Evolutionary conservation across 495 filamentous ascomycete species (phyloP).

Genomic region (Massariosphaeria phaeospora): DNA sequence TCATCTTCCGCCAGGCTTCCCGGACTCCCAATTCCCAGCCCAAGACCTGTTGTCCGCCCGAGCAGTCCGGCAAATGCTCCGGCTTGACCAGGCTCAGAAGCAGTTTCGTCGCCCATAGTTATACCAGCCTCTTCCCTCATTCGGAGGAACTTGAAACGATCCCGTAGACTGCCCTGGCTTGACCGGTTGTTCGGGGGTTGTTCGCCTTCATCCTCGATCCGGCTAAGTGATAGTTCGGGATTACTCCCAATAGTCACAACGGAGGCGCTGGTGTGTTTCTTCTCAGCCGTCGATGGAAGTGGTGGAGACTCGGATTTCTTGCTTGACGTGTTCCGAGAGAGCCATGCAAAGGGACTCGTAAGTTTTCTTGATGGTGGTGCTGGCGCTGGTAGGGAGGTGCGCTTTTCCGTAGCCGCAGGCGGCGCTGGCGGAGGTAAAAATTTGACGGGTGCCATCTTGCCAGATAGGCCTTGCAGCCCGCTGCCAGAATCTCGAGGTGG

Average conservation of each 20-base stretch:
- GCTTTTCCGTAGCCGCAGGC: slow-evolving; percentile 22
- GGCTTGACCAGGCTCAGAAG: slow-evolving; percentile 37
- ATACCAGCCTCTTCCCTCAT: slow-evolving; percentile 73
- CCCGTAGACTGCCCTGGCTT: slow-evolving; percentile 69
- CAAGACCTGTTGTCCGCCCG: slow-evolving; percentile 47
- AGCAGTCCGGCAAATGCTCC: slow-evolving; percentile 44
- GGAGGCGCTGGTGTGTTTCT: slow-evolving; percentile 70
- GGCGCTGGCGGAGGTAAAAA: slow-evolving; percentile 30
- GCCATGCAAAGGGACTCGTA: slow-evolving; percentile 77
- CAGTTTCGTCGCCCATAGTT: slow-evolving; percentile 47
- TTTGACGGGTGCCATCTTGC: slow-evolving; percentile 28
- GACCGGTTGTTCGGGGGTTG: slow-evolving; percentile 44
- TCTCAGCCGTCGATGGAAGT: slow-evolving; percentile 45
- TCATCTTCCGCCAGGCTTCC: slow-evolving; percentile 51
- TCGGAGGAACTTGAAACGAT: slow-evolving; percentile 78
- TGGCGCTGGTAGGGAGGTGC: slow-evolving; percentile 17
- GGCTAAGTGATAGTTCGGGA: slow-evolving; percentile 64
- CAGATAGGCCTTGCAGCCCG: slow-evolving; percentile 28
- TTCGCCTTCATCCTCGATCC: slow-evolving; percentile 63
- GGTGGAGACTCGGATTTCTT: slow-evolving; percentile 58
- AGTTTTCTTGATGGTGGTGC: slow-evolving; percentile 57
- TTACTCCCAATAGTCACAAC: slow-evolving; percentile 69
- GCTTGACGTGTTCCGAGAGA: slow-evolving; percentile 64
- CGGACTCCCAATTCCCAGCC: slow-evolving; percentile 52
- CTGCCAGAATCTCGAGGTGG: slow-evolving; percentile 24